Conservation (phyloP, 352 stramenopile species). For the Globisporangium apiculatum region DNA sequence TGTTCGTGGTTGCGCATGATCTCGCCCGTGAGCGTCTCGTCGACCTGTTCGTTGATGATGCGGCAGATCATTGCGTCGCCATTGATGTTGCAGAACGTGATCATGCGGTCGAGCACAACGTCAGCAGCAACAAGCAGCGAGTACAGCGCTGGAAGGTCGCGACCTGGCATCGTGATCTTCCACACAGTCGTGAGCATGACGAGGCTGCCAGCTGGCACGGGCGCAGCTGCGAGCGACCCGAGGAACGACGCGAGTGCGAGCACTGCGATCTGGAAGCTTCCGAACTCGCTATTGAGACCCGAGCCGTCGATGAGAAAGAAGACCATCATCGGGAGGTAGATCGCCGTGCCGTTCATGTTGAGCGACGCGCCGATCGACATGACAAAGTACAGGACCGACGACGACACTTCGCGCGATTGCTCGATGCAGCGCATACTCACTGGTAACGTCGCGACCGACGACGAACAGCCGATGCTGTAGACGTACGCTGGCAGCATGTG, state of each 20-base stretch:
- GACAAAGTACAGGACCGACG: slow-evolving; percentile 63
- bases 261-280: slow-evolving; percentile 27
- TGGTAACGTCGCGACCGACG: slow-evolving; percentile 63
- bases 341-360: slow-evolving; percentile 70
- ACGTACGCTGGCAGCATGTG: slow-evolving; percentile 66
- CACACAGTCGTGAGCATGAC: slow-evolving; percentile 66
- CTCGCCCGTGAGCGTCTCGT: slow-evolving; percentile 11
- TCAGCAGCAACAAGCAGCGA: slow-evolving; percentile 59
- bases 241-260: slow-evolving; percentile 56
- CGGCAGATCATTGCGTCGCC: slow-evolving; percentile 64
- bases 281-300: slow-evolving; percentile 29
- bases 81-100: slow-evolving; percentile 73
- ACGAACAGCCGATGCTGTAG: slow-evolving; percentile 65
- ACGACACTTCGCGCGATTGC: slow-evolving; percentile 38
- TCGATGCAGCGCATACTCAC: slow-evolving; percentile 61
- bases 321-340: slow-evolving; percentile 68
- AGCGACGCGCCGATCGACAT: slow-evolving; percentile 58
- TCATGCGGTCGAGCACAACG: slow-evolving; percentile 63
- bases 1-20: slow-evolving; percentile 18
- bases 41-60: slow-evolving; percentile 56
- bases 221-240: slow-evolving; percentile 48
- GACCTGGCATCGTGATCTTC: slow-evolving; percentile 52
- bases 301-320: slow-evolving; percentile 66
- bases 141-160: slow-evolving; percentile 48
- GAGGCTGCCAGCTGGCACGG: slow-evolving; percentile 47